Evolutionary conservation across 1,284 basidiomycete genomes (phyloP).

Genomic region (Tilletia indica): DNA sequence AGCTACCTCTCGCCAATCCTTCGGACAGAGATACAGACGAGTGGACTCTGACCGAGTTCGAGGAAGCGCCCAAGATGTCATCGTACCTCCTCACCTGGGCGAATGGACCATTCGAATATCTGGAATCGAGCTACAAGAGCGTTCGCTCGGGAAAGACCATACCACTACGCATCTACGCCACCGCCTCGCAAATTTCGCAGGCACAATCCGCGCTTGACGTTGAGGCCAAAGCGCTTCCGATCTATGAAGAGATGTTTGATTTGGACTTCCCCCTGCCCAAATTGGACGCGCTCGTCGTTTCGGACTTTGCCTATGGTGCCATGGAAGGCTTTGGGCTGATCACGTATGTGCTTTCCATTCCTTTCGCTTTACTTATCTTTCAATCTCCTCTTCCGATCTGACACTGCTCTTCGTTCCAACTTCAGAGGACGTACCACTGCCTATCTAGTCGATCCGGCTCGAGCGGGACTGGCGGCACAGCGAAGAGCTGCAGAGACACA

Average conservation of each 20-base stretch:
- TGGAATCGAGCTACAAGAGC: conserved; percentile 73
- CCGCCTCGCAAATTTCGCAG: conserved; percentile 74
- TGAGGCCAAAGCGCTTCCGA: conserved; percentile 74
- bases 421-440: conserved; percentile 59
- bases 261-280: conserved; percentile 86
- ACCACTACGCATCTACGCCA: conserved; percentile 76
- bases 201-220: conserved; percentile 75
- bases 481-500: conserved; percentile 60
- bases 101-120: conserved; percentile 71
- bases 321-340: conserved; percentile 91
- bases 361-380: too few species aligned
- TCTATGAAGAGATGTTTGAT: conserved; percentile 82
- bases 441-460: conserved; percentile 50
- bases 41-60: conserved; percentile 37
- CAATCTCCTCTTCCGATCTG: too few species aligned
- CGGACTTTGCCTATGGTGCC: conserved; percentile 80
- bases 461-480: neutral
- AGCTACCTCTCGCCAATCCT: conserved; percentile 63
- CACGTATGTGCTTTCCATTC: conserved; percentile 76
- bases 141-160: conserved; percentile 75
- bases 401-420: too few species aligned
- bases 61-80: conserved; percentile 65
- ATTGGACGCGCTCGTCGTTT: conserved; percentile 29
- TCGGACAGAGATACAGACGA: conserved; percentile 60
- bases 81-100: conserved; percentile 85